Base-by-base conservation (phyloP, 1,139 yeast genomes). In the Arxiozyma heterogenica region DNA sequence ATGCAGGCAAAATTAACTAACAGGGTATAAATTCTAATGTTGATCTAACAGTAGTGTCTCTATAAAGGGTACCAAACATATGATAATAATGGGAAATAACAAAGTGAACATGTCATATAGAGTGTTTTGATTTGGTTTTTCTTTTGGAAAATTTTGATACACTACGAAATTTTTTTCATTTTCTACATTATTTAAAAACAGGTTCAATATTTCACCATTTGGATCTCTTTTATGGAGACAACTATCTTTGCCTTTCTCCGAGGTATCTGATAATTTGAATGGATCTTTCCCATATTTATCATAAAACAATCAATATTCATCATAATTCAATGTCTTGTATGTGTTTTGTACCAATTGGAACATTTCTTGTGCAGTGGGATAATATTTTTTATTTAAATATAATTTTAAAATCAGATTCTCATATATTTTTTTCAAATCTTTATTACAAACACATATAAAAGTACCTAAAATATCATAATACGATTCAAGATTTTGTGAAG, bases 241-340 rank as follows among this genome's bases (percentile, higher is more conserved):
- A 12, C 8, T 4, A 6, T 50, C n/a, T 39, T 21, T 42, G 15
- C 21, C 38, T 41, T 34, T 21, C 17, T 30, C 21, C 25, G 7
- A 15, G 11, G 15, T 7, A 15, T 34, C 43, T 6, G 42, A 18
- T 7, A 47, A 3, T n/a, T 20, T 47, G 27, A 43, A 42, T 20
- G 98, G 97, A 70, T 91, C 97, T n/a, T 78, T 64, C 1, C 98
- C 98, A 0, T 96, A 86, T 70, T 86, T 91, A 70, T 91, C 98
- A 64, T 71, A 91, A 45, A 88, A 80, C 52, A 78, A 75, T 67
- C 89, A 84, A 74, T 91, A 89, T 44, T 77, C 73, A 0, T 84
- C 79, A 67, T 93, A 97, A 52, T 96, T 81, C 57, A 91, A 77
- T 9, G 91, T 85, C 58, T 89, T 96, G 78, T 93, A 93, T 1